These are phyloP conservation scores for Nitzschia putrida DNA, from an alignment of 108 stramenopile genomes.

Conservation along the genomic window DNA sequence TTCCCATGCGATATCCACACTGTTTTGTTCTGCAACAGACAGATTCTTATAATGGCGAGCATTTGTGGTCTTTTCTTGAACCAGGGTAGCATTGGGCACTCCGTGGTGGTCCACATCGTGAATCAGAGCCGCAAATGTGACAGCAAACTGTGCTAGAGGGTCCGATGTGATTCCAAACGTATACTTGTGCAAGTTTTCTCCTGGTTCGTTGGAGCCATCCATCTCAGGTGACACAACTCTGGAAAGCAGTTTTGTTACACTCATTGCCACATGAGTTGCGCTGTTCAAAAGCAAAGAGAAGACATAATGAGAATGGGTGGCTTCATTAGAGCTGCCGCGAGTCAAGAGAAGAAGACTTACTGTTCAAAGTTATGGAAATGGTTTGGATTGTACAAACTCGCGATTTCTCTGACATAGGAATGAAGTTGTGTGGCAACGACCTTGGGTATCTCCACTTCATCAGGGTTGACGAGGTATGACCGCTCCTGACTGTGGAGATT, in stretches of 20 bases:
- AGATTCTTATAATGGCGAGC: not conserved
- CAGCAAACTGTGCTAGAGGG: not conserved
- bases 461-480: not conserved
- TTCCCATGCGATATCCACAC: slow-evolving; percentile 4
- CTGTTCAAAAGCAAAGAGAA: not conserved
- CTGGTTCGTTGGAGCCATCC: not conserved
- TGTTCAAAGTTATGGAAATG: not conserved
- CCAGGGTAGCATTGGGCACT: slow-evolving; percentile 4
- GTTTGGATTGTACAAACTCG: not conserved
- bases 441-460: not conserved
- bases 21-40: slow-evolving; percentile 5
- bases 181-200: not conserved
- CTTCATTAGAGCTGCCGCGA: too few species aligned
- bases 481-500: not conserved
- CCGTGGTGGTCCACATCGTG: slow-evolving; percentile 15
- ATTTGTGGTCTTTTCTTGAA: not conserved
- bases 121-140: not conserved
- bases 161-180: slow-evolving; percentile 12
- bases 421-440: not conserved
- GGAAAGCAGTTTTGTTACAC: slow-evolving; percentile 2
- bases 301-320: too few species aligned
- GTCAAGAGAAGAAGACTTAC: not conserved
- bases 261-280: slow-evolving; percentile 15
- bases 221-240: slow-evolving; percentile 13
- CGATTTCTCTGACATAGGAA: not conserved